Base-by-base conservation (phyloP, 495 filamentous ascomycete genomes). In the Neohortaea acidophila region DNA sequence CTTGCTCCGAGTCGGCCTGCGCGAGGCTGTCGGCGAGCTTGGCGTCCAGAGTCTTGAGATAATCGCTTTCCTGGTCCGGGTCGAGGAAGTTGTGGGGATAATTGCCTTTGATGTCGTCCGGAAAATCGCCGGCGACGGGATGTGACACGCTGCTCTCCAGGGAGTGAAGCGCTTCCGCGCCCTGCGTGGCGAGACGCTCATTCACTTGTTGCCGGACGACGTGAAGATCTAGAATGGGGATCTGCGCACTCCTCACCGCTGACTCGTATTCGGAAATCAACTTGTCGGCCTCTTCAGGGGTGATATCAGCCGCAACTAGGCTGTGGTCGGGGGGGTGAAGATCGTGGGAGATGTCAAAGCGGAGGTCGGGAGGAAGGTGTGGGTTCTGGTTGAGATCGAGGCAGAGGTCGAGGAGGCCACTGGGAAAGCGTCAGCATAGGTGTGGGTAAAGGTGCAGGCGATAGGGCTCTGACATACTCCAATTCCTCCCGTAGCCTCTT, bases 401-500 rank as follows among this genome's bases (percentile, higher is more conserved):
- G 19, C 89, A 70, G 21, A 94, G 62, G 48, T 94, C 89, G 18
- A 94, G 70, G 11, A 91, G 60, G 36, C 49, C 45, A 33, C 46
- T 79, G 77, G 41, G 79, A 83, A 43, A 36, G 44, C 37, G 36
- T 35, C 11, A 30, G 9, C 24, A 29, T 17, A 22, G 10, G 10
- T 8, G 17, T 15, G 14, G 22, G 19, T 26, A n/a, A n/a, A n/a
- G 38, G 27, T 33, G 14, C 28, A 15, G 24, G n/a, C 9, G 38
- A 34, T 1, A 21, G 29, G 17, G 24, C 17, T 12, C 18, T 11
- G n/a, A 42, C 56, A 23, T 64, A 81, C 78, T 93, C 85, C 51
- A 91, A 93, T 59, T 94, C 75, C 53, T 89, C 73, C 45, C 80
- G 74, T 22, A 96, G 72, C 39, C 85, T 67, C 46, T 76, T 75